Evolutionary conservation across 1,284 basidiomycete species (phyloP), one percentile per base, ranked within the genome.

Genomic region (Ceratobasidium sp.): DNA sequence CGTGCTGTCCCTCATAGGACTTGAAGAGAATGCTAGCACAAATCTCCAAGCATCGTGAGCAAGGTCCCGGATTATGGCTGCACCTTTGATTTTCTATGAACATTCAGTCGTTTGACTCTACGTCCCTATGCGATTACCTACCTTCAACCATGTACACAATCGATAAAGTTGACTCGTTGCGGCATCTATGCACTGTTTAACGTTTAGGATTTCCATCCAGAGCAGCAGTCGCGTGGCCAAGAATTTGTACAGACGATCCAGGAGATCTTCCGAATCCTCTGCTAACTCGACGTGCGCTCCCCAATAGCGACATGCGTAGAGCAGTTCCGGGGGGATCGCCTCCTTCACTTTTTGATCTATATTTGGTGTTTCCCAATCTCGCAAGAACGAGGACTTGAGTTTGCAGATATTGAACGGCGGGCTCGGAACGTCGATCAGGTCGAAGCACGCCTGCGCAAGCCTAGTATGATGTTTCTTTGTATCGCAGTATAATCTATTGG

Each of bases 251-350:
- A 76, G 50, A 0, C 18, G 3, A 27, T 55, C n/a, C 6, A 54
- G 4, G 2, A 76, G 52, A 0, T 44, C 27, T 1, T 2, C 20
- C 3, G 41, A 23, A 5, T 8, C 20, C 41, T 27, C n/a, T 3
- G 20, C 50, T 8, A 30, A 46, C 14, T 20, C 44, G 1, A 67
- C 1, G 23, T 76, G 73, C 14, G 35, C 41, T 7, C 33, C 50
- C 74, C 52, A 68, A 30, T 67, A 68, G 14, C 41, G 74, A n/a
- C 74, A 77, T 35, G 54, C 64, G n/a, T 77, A 77, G 30, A n/a
- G 46, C 7, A 77, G 54, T 1, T 41, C 38, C 16, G 4, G 38
- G 6, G 59, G 41, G 14, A 67, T 55, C 18, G 41, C 20, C 54
- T 12, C 6, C 3, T 59, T 33, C 1, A 33, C 30, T 38, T 27